Evolutionary conservation across 83 land plant species (phyloP), one percentile per base, ranked within the genome.

Genomic region (Picea engelmannii): DNA sequence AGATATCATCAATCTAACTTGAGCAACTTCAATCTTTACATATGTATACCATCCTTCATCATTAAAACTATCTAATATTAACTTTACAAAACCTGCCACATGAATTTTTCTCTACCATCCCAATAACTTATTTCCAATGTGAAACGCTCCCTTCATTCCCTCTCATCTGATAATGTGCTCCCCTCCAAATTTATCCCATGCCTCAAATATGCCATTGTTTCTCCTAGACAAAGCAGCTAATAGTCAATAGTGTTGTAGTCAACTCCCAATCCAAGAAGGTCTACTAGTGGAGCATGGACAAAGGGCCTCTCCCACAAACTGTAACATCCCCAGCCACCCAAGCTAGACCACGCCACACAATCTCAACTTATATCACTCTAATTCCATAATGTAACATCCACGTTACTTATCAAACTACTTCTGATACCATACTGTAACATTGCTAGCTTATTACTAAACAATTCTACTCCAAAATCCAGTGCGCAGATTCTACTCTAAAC

Each of bases 31-130:
- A 85, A 87, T 78, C 5, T 91, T 91, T 31, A 95, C 86, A 27
- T 89, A 81, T 8, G 78, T 80, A 78, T 86, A 96, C 84, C 88
- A 85, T 11, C 99, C 98, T 61, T 98, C 99, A 87, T 96, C 99
- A 80, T 98, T 96, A 76, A 96, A 96, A 86, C 99, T 96, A 83
- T 96, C 99, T 8, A 96, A 96, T 24, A 98, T 96, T 66, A 96
- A 76, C 85, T 96, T 96, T 69, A 96, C 85, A 31, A 96, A 80
- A 80, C 99, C 99, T 98, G 95, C 95, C 16, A 95, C 81, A 62
- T 90, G 82, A 3, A 96, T 96, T 83, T 69, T 92, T 71, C 85
- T 79, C 13, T 94, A 88, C 95, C 91, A 96, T 73, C 93, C 95
- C 91, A 83, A 87, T 38, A 96, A 82, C 35, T 63, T 82, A 78